Evolutionary conservation across 169 alveolate species (phyloP), one percentile per base, ranked within the genome.

Genomic region (Plasmodium adleri): DNA sequence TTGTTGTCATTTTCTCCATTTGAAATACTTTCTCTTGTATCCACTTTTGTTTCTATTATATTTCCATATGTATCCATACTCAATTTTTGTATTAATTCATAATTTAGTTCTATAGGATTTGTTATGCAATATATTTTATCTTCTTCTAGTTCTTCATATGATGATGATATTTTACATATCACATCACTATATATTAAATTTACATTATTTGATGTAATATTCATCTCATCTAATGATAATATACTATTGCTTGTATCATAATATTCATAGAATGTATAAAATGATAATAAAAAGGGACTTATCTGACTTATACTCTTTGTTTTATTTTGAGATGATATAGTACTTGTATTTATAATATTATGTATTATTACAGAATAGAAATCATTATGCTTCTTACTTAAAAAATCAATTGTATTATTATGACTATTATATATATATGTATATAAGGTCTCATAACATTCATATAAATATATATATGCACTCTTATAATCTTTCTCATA

Each of bases 381-480:
- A 74, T 90, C 92, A 47, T 76, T 71, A 64, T 93, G 73, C 8
- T 59, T 73, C n/a, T 93, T 76, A 56, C 93, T 92, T 49, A 94
- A 72, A 76, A 92, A 88, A 62, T 94, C 95, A 26, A 88, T 88
- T 24, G 94, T 70, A 28, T 88, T 88, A 54, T 93, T 94, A 80
- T 92, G 91, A 39, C 95, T 88, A 67, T 92, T 90, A 63, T 94
- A 90, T 54, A 94, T 86, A 56, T 94, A 95, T 76, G 97, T 95
- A 88, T 97, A 97, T 88, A 95, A 97, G 3, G 98, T 99, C 88
- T 98, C 99, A 88, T 96, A 98, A 32, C 98, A 97, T 92, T 98
- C 99, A 88, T 94, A 98, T 94, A 98, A 96, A 89, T 98, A 98
- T 15, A 99, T 97, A 90, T 96, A 98, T 6, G 99, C 98, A 45